phyloP scores from a whole-genome alignment of 768 basidiomycete genomes.

The Suillus subluteus region DNA sequence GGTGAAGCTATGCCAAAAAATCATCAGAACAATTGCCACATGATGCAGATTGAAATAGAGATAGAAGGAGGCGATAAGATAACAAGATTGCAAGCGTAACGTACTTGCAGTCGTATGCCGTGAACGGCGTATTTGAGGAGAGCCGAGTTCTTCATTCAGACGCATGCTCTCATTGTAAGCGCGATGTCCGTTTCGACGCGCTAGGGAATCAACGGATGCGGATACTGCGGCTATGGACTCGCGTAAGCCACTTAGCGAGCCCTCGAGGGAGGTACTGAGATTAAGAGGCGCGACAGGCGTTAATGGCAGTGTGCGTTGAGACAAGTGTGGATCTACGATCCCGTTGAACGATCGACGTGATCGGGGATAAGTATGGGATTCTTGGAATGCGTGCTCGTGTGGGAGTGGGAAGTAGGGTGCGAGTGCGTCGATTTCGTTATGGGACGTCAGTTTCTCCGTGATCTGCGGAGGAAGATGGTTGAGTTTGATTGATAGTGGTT shows the following conservation, averaged over 20 bases:
- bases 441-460: conserved; percentile 16
- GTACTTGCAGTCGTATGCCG: conserved; percentile 79
- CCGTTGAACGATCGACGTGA: conserved; percentile 21
- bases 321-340: conserved; percentile 26
- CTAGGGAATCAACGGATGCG: conserved; percentile 62
- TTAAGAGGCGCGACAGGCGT: conserved; percentile 62
- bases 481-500: conserved; percentile 18
- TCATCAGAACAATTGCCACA: conserved; percentile 12
- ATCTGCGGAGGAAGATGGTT: conserved; percentile 19
- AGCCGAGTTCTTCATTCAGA: conserved; percentile 73
- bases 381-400: conserved; percentile 20
- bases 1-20: conserved; percentile 51
- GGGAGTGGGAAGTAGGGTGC: conserved; percentile 26
- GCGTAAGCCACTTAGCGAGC: conserved; percentile 59
- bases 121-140: conserved; percentile 70
- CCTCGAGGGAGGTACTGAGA: conserved; percentile 62
- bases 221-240: conserved; percentile 64
- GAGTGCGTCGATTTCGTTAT: conserved; percentile 29
- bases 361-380: conserved; percentile 19
- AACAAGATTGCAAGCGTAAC: conserved; percentile 20
- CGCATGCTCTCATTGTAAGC: conserved; percentile 69
- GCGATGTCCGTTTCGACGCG: conserved; percentile 66
- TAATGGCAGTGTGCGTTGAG: conserved; percentile 33
- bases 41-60: conserved; percentile 12
- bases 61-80: conserved; percentile 15